A percentile compares a stretch with the other conserved stretches of the same genome.
Evolutionary conservation across 805 yeast genomes (phyloP).

Genomic region (Komagataella ulmi): DNA sequence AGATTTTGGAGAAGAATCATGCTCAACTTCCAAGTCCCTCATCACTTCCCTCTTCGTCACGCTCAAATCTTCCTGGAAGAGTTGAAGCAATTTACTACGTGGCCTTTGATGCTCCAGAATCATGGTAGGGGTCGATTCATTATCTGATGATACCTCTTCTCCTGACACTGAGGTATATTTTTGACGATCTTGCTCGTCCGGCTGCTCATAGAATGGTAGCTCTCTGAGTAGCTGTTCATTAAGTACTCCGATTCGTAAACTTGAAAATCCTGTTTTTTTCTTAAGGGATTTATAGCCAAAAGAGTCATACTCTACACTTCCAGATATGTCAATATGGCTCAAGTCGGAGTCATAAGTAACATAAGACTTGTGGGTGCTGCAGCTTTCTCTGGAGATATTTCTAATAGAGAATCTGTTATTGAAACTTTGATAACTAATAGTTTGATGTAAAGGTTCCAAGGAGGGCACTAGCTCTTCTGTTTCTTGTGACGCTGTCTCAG

Average conservation of each 20-base stretch:
- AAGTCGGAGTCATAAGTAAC: slow-evolving; percentile 47
- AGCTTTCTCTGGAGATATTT: slow-evolving; percentile 21
- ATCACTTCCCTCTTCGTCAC: not conserved
- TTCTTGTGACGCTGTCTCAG: not conserved
- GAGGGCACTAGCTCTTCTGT: not conserved
- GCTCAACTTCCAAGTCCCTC: not conserved
- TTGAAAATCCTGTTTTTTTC: slow-evolving; percentile 36
- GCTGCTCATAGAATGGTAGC: not conserved
- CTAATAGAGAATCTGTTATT: slow-evolving; percentile 11
- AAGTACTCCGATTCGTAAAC: slow-evolving; percentile 24
- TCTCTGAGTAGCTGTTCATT: not conserved
- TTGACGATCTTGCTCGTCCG: not conserved
- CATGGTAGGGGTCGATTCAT: not conserved
- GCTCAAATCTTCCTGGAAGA: not conserved
- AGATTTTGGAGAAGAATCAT: not conserved
- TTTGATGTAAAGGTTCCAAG: not conserved
- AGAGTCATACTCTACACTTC: slow-evolving; percentile 7
- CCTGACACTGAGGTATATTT: not conserved
- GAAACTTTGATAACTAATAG: not conserved
- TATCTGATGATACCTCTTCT: not conserved
- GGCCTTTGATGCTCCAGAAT: not conserved
- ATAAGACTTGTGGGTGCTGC: slow-evolving; percentile 34
- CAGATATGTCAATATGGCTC: slow-evolving; percentile 15
- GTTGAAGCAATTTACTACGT: not conserved
- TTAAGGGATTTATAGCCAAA: slow-evolving; percentile 16